These are phyloP conservation scores for Cercospora sp. DNA, from an alignment of 2,329 filamentous ascomycete species.

Conservation along the genomic window DNA sequence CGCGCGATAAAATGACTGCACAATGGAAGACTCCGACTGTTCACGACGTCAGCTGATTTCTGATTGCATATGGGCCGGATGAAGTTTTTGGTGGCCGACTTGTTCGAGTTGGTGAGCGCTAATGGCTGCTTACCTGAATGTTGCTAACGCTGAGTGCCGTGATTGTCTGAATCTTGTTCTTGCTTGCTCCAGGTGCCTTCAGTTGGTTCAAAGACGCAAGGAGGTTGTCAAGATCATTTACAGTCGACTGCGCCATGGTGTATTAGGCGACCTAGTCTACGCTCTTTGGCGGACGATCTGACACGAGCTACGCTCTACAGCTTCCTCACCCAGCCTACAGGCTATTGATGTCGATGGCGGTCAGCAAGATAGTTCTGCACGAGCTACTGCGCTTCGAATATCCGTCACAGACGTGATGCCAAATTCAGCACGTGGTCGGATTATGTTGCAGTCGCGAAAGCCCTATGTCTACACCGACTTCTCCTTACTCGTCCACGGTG, in stretches of 20 bases:
- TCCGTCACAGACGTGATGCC: constrained; percentile 7
- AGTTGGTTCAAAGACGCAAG: constrained; percentile 88
- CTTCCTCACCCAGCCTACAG: constrained; percentile 30
- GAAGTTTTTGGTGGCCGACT: neutral
- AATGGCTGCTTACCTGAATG: constrained; percentile 68
- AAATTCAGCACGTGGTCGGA: constrained; percentile 8
- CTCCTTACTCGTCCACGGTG: constrained; percentile 7
- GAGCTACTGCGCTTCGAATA: constrained; percentile 23
- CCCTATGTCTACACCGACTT: constrained; percentile 13
- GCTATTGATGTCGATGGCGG: constrained; percentile 26
- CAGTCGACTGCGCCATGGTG: constrained; percentile 60
- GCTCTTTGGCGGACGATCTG: constrained; percentile 16
- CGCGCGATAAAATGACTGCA: constrained; percentile 95
- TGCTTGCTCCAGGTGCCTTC: constrained; percentile 92
- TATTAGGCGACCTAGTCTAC: constrained; percentile 29
- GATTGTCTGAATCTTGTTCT: constrained; percentile 84
- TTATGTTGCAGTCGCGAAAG: constrained; percentile 8
- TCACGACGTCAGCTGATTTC: neutral
- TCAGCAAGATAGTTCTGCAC: constrained; percentile 24
- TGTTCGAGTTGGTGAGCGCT: neutral
- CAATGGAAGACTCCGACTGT: constrained; percentile 92
- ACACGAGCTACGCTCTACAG: constrained; percentile 26
- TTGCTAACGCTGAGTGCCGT: constrained; percentile 86
- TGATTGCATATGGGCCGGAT: neutral
- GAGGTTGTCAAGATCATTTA: constrained; percentile 86